Percentiles rank a stretch among this genome's conserved stretches.
These are phyloP conservation scores for Blastobotrys aristatus DNA, from an alignment of 1,139 yeast species.

Conservation along the genomic window DNA sequence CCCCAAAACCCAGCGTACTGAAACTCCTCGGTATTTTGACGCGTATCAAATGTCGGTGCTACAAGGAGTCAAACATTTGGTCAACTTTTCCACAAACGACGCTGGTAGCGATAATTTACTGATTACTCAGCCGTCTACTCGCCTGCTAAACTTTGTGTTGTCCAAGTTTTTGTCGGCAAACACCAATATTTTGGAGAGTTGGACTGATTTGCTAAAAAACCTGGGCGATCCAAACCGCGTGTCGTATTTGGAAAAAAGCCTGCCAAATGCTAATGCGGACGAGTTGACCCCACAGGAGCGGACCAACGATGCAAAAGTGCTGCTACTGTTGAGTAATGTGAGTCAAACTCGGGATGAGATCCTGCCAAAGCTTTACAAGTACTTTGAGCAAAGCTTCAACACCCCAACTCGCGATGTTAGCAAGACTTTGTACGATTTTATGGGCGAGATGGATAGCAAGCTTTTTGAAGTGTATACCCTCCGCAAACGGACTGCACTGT, in stretches of 20 bases:
- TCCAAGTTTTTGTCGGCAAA: constrained; percentile 37
- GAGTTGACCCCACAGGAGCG: constrained; percentile 29
- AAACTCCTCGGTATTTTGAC: constrained; percentile 26
- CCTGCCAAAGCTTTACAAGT: constrained; percentile 45
- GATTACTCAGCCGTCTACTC: constrained; percentile 48
- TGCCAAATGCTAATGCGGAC: constrained; percentile 10
- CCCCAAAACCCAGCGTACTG: constrained; percentile 23
- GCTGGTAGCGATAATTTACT: constrained; percentile 19
- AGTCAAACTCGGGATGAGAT: constrained; percentile 42
- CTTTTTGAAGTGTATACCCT: constrained; percentile 49
- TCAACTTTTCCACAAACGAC: constrained; percentile 22
- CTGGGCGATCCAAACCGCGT: constrained; percentile 13
- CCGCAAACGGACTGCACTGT: constrained; percentile 45
- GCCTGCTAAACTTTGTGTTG: constrained; percentile 42
- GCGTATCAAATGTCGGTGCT: constrained; percentile 33
- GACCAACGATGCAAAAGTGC: constrained; percentile 38
- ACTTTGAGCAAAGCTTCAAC: constrained; percentile 47
- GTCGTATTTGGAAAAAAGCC: constrained; percentile 14
- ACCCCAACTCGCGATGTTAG: constrained; percentile 39
- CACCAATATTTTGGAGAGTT: constrained; percentile 16
- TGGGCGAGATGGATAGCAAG: constrained; percentile 48
- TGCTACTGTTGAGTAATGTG: constrained; percentile 48
- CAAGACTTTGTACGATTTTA: constrained; percentile 39
- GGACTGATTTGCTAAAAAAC: constrained; percentile 20
- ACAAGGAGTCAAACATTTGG: constrained; percentile 28